These are phyloP conservation scores for Beta corolliflora DNA, from an alignment of 179 eudicot genomes.

Conservation along the genomic window DNA sequence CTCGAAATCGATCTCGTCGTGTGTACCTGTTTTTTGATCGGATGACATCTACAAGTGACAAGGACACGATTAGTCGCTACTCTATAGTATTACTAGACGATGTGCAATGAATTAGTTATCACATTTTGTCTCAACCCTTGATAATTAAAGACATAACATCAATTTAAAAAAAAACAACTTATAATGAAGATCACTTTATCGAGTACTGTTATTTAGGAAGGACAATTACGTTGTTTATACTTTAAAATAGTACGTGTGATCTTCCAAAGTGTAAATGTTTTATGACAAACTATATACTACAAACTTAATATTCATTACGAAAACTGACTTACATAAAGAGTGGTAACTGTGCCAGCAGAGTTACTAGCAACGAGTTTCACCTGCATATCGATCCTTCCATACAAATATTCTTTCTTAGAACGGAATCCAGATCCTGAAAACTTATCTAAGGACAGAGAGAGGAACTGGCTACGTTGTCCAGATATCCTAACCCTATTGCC, in stretches of 20 bases:
- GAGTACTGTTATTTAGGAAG: too few species aligned
- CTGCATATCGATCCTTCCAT: slow-evolving; percentile 37
- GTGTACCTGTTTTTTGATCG: slow-evolving; percentile 27
- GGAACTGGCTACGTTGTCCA: not conserved
- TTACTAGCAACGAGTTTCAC: slow-evolving; percentile 34
- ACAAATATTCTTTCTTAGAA: slow-evolving; percentile 36
- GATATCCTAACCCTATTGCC: slow-evolving; percentile 17
- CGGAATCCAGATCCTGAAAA: slow-evolving; percentile 33
- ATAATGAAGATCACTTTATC: too few species aligned
- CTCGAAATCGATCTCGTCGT: slow-evolving; percentile 38
- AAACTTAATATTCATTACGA: too few species aligned
- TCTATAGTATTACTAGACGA: too few species aligned
- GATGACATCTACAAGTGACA: slow-evolving; percentile 28
- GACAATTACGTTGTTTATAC: too few species aligned
- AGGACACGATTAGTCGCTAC: not conserved
- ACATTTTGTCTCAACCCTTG: too few species aligned
- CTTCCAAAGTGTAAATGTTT: too few species aligned
- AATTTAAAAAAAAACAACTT: too few species aligned
- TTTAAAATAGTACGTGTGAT: too few species aligned
- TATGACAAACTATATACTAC: too few species aligned
- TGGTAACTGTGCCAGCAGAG: slow-evolving; percentile 39
- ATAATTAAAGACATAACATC: too few species aligned
- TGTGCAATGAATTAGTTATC: too few species aligned
- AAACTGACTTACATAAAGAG: slow-evolving; percentile 25
- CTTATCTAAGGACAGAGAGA: slow-evolving; percentile 28